phyloP scores from a whole-genome alignment of 2,329 filamentous ascomycete genomes.

The Pseudocercospora crystallina region DNA sequence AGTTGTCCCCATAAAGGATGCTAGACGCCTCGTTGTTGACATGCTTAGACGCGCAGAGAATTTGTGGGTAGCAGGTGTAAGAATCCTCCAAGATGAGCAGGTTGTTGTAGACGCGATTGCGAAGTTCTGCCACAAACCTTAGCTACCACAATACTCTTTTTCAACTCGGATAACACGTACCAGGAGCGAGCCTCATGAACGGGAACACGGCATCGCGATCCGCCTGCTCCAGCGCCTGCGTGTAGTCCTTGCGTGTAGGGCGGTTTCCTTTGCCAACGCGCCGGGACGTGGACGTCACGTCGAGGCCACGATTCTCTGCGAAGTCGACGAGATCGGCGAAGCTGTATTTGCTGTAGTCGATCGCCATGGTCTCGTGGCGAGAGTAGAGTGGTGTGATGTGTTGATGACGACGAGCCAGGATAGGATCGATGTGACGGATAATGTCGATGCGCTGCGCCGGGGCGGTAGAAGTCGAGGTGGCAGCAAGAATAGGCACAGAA shows the following conservation, averaged over 20 bases:
- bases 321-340: conserved; percentile 14
- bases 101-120: conserved; percentile 11
- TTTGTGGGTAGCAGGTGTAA: conserved; percentile 38
- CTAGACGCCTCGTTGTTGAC: conserved; percentile 42
- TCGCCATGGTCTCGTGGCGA: too few relatives aligned
- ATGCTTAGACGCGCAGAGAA: conserved; percentile 41
- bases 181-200: conserved; percentile 13
- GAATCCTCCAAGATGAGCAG: conserved; percentile 14
- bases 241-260: conserved; percentile 8
- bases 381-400: too few relatives aligned
- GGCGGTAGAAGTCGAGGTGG: too few relatives aligned
- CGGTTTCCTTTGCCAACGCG: neutral
- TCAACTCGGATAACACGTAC: neutral
- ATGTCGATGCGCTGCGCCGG: too few relatives aligned
- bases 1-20: conserved; percentile 49
- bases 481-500: too few relatives aligned
- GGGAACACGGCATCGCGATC: conserved; percentile 11
- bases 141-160: neutral
- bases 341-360: too few relatives aligned
- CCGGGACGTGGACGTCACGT: neutral
- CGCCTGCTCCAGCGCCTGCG: conserved; percentile 10
- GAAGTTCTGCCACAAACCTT: conserved; percentile 6
- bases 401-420: too few relatives aligned
- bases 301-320: conserved; percentile 7
- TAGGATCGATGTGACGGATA: too few relatives aligned